Base-by-base conservation (phyloP, 2,329 filamentous ascomycete species). In the Pseudocercospora cruenta region DNA sequence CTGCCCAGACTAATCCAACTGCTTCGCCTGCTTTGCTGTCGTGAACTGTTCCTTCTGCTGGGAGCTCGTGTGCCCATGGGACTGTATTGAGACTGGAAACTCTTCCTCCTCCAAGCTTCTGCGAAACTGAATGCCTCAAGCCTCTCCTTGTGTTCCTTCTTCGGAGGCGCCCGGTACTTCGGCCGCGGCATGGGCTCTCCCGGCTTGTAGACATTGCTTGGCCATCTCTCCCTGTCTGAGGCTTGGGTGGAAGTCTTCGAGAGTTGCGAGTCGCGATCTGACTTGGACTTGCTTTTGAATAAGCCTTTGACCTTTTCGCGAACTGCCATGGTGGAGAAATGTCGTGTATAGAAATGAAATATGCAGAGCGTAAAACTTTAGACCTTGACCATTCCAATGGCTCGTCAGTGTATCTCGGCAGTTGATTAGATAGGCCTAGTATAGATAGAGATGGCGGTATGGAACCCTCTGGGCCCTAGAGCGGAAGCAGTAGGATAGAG, bases 181-280 rank as follows among this genome's bases (percentile, higher is more conserved):
- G 81, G 75, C 22, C 80, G 79, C 4, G 82, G 82, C 81, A 85
- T 83, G 65, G 81, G 79, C 75, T 85, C 82, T 73, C 82, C 82
- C 6, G 82, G 82, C 72, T 81, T 80, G 76, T 84, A 84, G 69
- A 82, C 79, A 65, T 81, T 81, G 71, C 76, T 79, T 21, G 82
- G 78, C 70, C 76, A 79, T 67, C 78, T 75, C 12, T 75, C 72
- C 61, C 70, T 67, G 64, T 72, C 68, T 43, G 75, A 76, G 28
- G 74, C 67, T 62, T 69, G 68, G 19, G 69, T 73, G 22, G 71
- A 72, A 28, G 71, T 64, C 45, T 70, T 72, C 59, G 72, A 72
- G 47, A 73, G 67, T 57, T 71, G 69, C 22, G 71, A 73, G 59
- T 73, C 70, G 58, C 70, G 69, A 33, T 71, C 68, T 7, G 70